These are phyloP conservation scores for Raphidocelis subcapitata DNA, from an alignment of 139 green algal species.

Conservation along the genomic window DNA sequence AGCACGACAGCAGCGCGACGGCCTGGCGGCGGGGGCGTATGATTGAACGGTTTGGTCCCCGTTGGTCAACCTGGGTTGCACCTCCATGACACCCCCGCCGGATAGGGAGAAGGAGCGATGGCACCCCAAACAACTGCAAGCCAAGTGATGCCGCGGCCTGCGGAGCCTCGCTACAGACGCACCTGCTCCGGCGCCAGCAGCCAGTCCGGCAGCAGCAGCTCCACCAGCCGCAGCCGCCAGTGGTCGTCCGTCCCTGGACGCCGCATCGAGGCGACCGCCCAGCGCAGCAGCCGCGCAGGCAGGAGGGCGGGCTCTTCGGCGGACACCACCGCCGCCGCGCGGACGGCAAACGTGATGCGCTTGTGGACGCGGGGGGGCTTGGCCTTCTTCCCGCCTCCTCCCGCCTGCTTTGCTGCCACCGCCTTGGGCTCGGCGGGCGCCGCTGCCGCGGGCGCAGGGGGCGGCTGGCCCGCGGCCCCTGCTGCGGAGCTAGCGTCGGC, in stretches of 20 bases:
- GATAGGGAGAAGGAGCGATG: too few species aligned
- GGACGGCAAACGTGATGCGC: slow-evolving; percentile 8
- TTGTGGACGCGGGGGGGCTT: background rate
- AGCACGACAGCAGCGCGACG: slow-evolving; percentile 9
- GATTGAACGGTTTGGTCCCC: too few species aligned
- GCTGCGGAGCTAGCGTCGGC: background rate
- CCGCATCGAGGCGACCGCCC: background rate
- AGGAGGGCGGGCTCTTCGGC: slow-evolving; percentile 10
- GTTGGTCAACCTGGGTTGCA: too few species aligned
- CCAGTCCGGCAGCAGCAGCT: slow-evolving; percentile 28
- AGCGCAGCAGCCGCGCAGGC: slow-evolving; percentile 12
- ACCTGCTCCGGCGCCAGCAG: slow-evolving; percentile 23
- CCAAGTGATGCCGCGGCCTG: too few species aligned
- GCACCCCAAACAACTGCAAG: too few species aligned
- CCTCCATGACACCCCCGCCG: too few species aligned
- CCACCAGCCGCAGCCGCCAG: slow-evolving; percentile 28
- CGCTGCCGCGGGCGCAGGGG: too few species aligned
- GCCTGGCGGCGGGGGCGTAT: background rate
- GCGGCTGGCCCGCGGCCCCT: background rate
- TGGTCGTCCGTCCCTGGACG: background rate
- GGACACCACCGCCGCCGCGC: slow-evolving; percentile 19
- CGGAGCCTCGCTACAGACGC: too few species aligned
- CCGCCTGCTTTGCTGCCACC: too few species aligned
- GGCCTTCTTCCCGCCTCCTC: too few species aligned
- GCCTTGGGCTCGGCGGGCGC: too few species aligned